These are phyloP conservation scores for Xylaria sp. DNA, from an alignment of 2,329 filamentous ascomycete genomes.

Conservation along the genomic window DNA sequence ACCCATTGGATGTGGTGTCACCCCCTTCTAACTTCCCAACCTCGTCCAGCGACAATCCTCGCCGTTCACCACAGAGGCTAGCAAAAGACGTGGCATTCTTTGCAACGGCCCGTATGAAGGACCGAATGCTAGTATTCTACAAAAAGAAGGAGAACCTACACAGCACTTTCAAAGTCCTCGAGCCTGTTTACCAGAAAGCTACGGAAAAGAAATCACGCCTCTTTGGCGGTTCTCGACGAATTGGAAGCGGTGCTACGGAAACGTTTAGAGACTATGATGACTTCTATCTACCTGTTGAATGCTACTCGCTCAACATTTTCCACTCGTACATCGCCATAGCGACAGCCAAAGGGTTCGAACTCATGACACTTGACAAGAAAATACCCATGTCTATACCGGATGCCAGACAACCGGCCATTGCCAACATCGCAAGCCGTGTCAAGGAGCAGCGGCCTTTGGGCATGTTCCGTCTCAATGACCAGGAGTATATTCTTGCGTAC, in stretches of 20 bases:
- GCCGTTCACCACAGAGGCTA: constrained; percentile 90
- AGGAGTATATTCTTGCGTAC: constrained; percentile 93
- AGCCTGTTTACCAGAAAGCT: constrained; percentile 93
- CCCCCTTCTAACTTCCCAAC: constrained; percentile 70
- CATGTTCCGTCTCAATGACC: constrained; percentile 95
- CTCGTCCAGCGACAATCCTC: constrained; percentile 74
- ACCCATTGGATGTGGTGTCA: constrained; percentile 87
- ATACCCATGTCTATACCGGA: constrained; percentile 94
- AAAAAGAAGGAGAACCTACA: constrained; percentile 94
- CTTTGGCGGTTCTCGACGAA: constrained; percentile 67
- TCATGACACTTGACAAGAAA: constrained; percentile 97
- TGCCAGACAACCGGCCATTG: constrained; percentile 78
- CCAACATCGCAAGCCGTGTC: constrained; percentile 86
- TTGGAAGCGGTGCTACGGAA: constrained; percentile 78
- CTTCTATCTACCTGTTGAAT: constrained; percentile 97
- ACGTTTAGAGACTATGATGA: constrained; percentile 99
- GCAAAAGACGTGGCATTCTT: constrained; percentile 97
- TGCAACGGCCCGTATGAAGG: constrained; percentile 95
- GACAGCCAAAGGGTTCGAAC: constrained; percentile 91
- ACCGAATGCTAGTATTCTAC: constrained; percentile 93
- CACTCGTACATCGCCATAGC: constrained; percentile 92
- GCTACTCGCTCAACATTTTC: constrained; percentile 95
- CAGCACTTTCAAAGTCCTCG: constrained; percentile 95
- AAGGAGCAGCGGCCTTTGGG: constrained; percentile 85
- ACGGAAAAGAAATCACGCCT: constrained; percentile 81